A percentile compares a stretch with the other conserved stretches of the same genome.
Evolutionary conservation across 352 stramenopile species (phyloP).

Genomic region (Globisporangium uncinulatum): DNA sequence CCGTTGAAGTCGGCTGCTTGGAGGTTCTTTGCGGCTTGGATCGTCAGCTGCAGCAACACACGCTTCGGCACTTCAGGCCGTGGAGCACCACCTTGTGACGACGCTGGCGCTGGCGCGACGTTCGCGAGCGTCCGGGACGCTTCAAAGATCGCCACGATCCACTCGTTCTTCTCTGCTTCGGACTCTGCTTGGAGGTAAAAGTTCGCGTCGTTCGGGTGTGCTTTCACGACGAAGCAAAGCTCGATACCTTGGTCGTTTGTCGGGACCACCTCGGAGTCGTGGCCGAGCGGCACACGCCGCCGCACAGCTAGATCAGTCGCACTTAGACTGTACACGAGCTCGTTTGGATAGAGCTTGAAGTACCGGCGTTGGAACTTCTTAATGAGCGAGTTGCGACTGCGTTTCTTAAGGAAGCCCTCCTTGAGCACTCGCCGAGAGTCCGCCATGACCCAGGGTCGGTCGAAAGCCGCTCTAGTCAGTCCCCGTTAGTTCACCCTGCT

Average conservation of each 20-base stretch:
- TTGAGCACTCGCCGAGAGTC: constrained; percentile 39
- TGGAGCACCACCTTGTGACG: constrained; percentile 5
- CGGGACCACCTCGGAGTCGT: constrained; percentile 46
- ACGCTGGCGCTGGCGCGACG: constrained; percentile 7
- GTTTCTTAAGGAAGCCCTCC: constrained; percentile 70
- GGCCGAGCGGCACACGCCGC: constrained; percentile 34
- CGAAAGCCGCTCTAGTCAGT: neutral
- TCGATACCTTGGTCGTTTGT: constrained; percentile 67
- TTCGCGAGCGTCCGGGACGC: constrained; percentile 38
- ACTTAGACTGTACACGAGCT: constrained; percentile 56
- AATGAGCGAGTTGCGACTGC: constrained; percentile 36
- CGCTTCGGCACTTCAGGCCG: constrained; percentile 16
- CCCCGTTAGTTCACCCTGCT: too few relatives aligned
- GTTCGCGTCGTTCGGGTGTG: constrained; percentile 24
- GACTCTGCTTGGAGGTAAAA: constrained; percentile 63
- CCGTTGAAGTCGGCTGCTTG: constrained; percentile 49
- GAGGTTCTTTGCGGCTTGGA: constrained; percentile 49
- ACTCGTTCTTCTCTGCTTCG: constrained; percentile 60
- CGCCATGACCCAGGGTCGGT: constrained; percentile 7
- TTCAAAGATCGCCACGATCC: constrained; percentile 52
- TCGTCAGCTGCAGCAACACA: constrained; percentile 42
- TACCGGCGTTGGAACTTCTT: constrained; percentile 56
- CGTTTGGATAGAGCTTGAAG: constrained; percentile 56
- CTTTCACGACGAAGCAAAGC: constrained; percentile 50
- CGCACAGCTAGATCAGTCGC: constrained; percentile 26